Conservation (phyloP, 257 asterid genomes). For the Coffea eugenioides region DNA sequence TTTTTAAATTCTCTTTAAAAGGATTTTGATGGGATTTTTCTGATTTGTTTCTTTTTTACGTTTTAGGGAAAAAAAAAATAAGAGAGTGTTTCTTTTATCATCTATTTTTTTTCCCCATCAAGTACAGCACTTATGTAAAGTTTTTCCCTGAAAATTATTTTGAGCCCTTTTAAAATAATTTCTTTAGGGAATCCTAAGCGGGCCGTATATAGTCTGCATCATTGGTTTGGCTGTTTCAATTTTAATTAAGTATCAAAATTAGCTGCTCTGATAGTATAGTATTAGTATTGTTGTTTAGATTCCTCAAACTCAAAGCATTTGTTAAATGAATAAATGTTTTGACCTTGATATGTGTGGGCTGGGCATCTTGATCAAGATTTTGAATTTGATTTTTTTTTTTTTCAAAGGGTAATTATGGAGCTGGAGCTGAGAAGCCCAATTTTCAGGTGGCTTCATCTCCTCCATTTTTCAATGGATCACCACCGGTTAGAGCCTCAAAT, state of each 20-base stretch:
- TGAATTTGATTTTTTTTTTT: neutral
- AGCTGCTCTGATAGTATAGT: neutral
- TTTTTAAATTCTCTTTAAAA: neutral
- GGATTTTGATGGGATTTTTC: neutral
- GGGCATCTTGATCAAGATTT: neutral
- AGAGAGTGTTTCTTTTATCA: neutral
- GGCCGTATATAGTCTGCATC: neutral
- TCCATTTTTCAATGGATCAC: slow-evolving; percentile 51
- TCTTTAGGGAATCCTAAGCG: neutral
- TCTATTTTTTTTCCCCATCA: neutral
- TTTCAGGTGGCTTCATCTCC: slow-evolving; percentile 48
- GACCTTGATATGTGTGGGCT: neutral
- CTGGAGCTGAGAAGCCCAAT: slow-evolving; percentile 31
- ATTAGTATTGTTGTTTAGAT: neutral
- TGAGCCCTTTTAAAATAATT: neutral
- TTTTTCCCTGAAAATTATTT: neutral
- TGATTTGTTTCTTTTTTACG: too few relatives aligned
- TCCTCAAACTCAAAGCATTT: neutral
- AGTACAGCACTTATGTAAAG: neutral
- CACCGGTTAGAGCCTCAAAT: slow-evolving; percentile 55
- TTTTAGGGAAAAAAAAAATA: neutral
- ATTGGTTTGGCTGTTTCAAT: neutral
- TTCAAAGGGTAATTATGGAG: slow-evolving; percentile 27
- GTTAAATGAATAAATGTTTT: neutral
- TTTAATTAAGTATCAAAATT: neutral